Conservation (phyloP, 495 filamentous ascomycete genomes). For the Chaetomium tenue region DNA sequence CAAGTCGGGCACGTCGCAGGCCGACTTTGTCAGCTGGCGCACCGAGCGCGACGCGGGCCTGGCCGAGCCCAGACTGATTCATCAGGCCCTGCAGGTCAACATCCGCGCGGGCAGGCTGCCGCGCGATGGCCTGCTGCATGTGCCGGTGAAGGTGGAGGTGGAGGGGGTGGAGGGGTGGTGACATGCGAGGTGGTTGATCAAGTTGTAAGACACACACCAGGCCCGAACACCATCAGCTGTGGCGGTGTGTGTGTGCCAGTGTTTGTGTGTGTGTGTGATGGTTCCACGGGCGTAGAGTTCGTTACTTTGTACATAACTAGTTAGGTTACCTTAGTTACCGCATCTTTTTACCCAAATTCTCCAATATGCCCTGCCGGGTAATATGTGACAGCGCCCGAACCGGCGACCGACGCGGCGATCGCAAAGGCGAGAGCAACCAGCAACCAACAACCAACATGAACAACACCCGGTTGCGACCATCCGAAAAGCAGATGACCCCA, state of each 20-base stretch:
- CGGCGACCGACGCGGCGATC: neutral
- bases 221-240: too few species aligned
- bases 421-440: neutral
- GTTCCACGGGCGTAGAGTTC: too few species aligned
- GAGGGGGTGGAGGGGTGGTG: conserved; percentile 13
- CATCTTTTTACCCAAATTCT: neutral
- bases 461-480: neutral
- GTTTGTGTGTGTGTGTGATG: too few species aligned
- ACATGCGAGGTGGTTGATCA: too few species aligned
- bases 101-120: conserved; percentile 56
- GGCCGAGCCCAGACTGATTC: conserved; percentile 52
- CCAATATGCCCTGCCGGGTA: neutral
- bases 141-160: conserved; percentile 43
- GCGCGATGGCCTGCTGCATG: conserved; percentile 42
- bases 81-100: conserved; percentile 60
- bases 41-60: conserved; percentile 48
- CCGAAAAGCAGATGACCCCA: neutral
- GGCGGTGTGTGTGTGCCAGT: too few species aligned
- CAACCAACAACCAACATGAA: too few species aligned
- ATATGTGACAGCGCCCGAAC: neutral
- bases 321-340: too few species aligned
- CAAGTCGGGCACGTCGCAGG: conserved; percentile 38
- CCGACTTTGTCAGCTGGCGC: conserved; percentile 52
- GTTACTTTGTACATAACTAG: too few species aligned
- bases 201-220: too few species aligned